Percentiles rank a stretch among this genome's conserved stretches.
Evolutionary conservation across 805 yeast species (phyloP).

Genomic region (Hanseniaspora thailandica): DNA sequence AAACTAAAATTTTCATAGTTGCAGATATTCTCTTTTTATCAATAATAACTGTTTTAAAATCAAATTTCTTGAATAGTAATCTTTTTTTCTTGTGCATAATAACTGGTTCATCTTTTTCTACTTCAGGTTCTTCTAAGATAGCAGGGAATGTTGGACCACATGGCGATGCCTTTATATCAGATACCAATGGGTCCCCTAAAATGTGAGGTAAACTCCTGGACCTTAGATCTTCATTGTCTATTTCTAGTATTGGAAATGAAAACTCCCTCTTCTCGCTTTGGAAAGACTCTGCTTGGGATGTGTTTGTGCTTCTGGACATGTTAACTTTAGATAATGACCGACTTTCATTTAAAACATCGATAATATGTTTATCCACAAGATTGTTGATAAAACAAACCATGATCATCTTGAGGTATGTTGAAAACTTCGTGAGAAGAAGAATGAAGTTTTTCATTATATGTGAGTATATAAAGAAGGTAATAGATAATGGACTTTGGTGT

Average conservation of each 20-base stretch:
- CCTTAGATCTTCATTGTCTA: neutral
- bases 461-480: too few relatives aligned
- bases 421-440: slow-evolving; percentile 1
- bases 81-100: neutral
- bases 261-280: neutral
- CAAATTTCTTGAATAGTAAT: neutral
- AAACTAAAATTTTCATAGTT: neutral
- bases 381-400: slow-evolving; percentile 12
- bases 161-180: neutral
- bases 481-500: too few relatives aligned
- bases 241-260: neutral
- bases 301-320: neutral
- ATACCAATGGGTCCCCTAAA: neutral
- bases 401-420: slow-evolving; percentile 7
- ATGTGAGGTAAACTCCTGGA: neutral
- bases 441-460: neutral
- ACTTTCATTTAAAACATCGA: slow-evolving; percentile 1
- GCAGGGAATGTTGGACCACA: slow-evolving; percentile 1
- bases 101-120: neutral
- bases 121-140: neutral
- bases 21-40: neutral
- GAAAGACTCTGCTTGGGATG: neutral
- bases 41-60: neutral
- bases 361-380: slow-evolving; percentile 3
- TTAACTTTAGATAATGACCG: neutral